Evolutionary conservation across 2,329 filamentous ascomycete genomes (phyloP).

Genomic region (Cryphonectria radicalis): DNA sequence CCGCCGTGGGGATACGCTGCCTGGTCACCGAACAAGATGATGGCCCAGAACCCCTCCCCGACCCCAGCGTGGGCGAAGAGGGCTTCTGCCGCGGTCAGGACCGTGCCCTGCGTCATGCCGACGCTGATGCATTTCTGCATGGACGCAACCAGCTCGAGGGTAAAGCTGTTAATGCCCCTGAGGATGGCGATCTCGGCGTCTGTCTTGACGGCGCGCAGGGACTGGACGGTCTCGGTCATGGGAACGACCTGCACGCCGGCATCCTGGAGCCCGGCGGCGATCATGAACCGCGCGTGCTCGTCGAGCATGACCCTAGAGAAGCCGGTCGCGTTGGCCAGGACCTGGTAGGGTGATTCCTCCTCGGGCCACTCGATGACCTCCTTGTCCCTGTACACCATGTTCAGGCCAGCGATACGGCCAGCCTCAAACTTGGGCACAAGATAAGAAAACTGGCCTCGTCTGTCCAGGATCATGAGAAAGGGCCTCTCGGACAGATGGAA

Average conservation of each 20-base stretch:
- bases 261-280: slow-evolving; percentile 35
- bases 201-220: slow-evolving; percentile 37
- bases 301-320: slow-evolving; percentile 37
- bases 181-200: slow-evolving; percentile 36
- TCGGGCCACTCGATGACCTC: slow-evolving; percentile 37
- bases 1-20: slow-evolving; percentile 39
- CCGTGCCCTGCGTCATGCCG: slow-evolving; percentile 36
- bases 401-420: slow-evolving; percentile 36
- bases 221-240: slow-evolving; percentile 36
- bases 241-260: slow-evolving; percentile 36
- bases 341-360: slow-evolving; percentile 36
- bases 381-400: slow-evolving; percentile 36
- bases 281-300: slow-evolving; percentile 38
- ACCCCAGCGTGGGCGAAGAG: slow-evolving; percentile 37
- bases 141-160: slow-evolving; percentile 36
- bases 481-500: slow-evolving; percentile 38
- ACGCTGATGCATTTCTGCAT: slow-evolving; percentile 35
- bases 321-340: slow-evolving; percentile 32
- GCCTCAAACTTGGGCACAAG: slow-evolving; percentile 38
- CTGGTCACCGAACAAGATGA: slow-evolving; percentile 38
- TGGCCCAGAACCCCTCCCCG: slow-evolving; percentile 36
- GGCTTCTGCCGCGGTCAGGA: slow-evolving; percentile 30
- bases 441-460: slow-evolving; percentile 35
- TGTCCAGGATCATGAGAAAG: slow-evolving; percentile 35
- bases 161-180: slow-evolving; percentile 37